Evolutionary conservation across 2,329 filamentous ascomycete species (phyloP), one percentile per base, ranked within the genome.

Genomic region (Fusarium sp.): DNA sequence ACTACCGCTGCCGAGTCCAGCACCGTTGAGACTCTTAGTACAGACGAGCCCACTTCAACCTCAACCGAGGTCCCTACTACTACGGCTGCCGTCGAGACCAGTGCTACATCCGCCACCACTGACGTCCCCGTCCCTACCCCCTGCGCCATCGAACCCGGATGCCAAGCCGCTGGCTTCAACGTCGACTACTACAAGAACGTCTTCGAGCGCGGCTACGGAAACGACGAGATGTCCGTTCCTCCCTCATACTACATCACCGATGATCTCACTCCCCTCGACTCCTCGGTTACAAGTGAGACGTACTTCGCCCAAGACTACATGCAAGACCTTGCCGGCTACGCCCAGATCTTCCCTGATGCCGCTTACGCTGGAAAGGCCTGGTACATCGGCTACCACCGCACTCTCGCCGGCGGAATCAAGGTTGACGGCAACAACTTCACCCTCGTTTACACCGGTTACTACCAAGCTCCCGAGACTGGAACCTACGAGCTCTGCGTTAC

Each of bases 371-470:
- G 49, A 18, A 44, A 57, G 20, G 49, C 59, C 1, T 62, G 39
- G 38, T 62, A 57, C 17, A 1, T 57, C 2, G 59, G 59, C 3
- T 62, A 62, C 24, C 38, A 57, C 15, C 59, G 59, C 0, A 62
- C 51, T 36, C 31, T 62, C 24, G 59, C 38, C 2, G 72, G 74
- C 6, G 72, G 74, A 3, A 70, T 77, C 48, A 52, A 42, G 15
- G 71, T 78, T 2, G 72, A 77, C 47, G 75, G 45, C 58, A 77
- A 77, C 66, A 77, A 72, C 72, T 77, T 76, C 57, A 77, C 75
- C 2, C 61, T 77, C 18, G 75, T 77, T 2, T 77, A 77, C 49
- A 31, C 67, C 1, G 75, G 75, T 3, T 77, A 74, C 52, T 73
- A 70, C 49, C 59, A 45, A 3, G 70, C 72, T 18, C 63, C 67